Conservation (phyloP, 257 asterid genomes). For the Rubia yunnanensis region DNA sequence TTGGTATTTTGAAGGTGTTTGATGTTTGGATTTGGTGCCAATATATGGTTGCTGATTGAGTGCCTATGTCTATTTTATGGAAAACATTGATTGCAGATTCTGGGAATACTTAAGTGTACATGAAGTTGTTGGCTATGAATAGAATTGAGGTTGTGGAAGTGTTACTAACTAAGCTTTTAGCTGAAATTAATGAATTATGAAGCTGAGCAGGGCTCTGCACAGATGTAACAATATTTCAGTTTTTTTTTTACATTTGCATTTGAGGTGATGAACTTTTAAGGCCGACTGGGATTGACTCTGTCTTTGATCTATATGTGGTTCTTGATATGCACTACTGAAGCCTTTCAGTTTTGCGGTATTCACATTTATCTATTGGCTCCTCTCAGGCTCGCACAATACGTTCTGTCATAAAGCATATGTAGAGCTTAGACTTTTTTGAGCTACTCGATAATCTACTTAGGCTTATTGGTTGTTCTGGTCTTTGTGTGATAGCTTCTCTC, state of each 20-base stretch:
- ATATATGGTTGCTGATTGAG: not conserved
- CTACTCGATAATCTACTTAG: not conserved
- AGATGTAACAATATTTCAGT: not conserved
- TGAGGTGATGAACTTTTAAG: not conserved
- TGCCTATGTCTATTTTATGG: not conserved
- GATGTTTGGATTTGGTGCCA: not conserved
- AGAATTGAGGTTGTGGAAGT: not conserved
- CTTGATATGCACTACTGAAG: not conserved
- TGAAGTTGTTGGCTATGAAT: not conserved
- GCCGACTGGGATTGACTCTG: not conserved
- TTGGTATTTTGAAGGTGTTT: not conserved
- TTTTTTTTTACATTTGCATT: not conserved
- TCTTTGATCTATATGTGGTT: not conserved
- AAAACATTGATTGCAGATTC: not conserved
- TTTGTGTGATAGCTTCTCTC: not conserved
- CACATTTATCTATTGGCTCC: not conserved
- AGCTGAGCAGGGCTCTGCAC: not conserved
- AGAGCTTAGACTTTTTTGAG: not conserved
- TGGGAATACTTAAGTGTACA: not conserved
- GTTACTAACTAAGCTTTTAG: not conserved
- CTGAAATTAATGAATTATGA: not conserved
- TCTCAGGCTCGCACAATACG: not conserved
- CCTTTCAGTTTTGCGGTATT: not conserved
- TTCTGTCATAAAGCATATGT: not conserved
- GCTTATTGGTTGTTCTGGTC: not conserved